Evolutionary conservation across 192 early-diverging fungal species (phyloP).

Genomic region (Backusella tarrabulga): DNA sequence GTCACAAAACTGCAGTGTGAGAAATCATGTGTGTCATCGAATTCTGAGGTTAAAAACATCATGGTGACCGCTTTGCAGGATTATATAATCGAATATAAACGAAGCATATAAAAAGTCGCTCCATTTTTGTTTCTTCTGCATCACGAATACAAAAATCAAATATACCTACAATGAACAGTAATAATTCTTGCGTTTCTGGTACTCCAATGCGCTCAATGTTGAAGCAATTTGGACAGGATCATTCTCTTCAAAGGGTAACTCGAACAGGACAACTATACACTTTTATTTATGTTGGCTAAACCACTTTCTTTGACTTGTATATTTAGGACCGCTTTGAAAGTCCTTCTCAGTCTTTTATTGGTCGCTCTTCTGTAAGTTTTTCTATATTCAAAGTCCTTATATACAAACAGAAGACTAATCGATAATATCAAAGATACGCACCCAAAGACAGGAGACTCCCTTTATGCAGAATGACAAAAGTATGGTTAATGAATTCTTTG

Average conservation of each 20-base stretch:
- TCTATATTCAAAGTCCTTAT: not conserved
- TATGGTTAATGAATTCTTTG: slow-evolving; percentile 38
- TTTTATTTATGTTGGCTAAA: not conserved
- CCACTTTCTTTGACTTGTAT: not conserved
- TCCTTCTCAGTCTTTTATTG: slow-evolving; percentile 1
- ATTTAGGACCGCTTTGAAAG: slow-evolving; percentile 24
- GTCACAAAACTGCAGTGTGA: not conserved
- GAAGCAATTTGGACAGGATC: slow-evolving; percentile 79
- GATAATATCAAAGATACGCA: slow-evolving; percentile 20
- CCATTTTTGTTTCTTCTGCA: not conserved
- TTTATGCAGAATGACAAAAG: not conserved
- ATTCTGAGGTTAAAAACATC: not conserved
- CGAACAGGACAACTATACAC: too few species aligned
- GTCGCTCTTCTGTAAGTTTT: not conserved
- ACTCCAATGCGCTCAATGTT: slow-evolving; percentile 76
- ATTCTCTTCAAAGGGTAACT: slow-evolving; percentile 70
- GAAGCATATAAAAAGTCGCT: not conserved
- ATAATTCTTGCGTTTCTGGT: slow-evolving; percentile 64
- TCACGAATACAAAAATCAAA: not conserved
- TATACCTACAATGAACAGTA: slow-evolving; percentile 28
- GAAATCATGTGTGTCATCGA: not conserved
- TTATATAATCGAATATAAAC: not conserved
- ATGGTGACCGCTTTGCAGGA: not conserved
- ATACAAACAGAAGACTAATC: not conserved
- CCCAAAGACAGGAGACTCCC: not conserved